phyloP scores from a whole-genome alignment of 768 basidiomycete genomes.

The Tephrocybe sp. region DNA sequence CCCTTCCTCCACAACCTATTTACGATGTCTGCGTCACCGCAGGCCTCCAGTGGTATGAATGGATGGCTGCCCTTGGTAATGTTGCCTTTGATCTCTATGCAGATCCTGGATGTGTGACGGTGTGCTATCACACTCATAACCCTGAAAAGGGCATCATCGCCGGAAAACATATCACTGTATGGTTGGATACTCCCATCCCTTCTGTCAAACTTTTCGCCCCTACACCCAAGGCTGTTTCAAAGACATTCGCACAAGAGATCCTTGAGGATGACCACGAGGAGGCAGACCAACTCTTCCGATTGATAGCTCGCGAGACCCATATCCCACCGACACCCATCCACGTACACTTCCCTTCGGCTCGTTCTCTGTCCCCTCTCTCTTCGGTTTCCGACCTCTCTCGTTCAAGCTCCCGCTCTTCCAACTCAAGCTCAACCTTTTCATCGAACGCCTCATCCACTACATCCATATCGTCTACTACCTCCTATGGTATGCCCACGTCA shows the following conservation, averaged over 20 bases:
- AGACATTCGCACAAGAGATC: constrained; percentile 74
- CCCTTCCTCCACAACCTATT: constrained; percentile 68
- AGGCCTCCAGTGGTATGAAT: constrained; percentile 77
- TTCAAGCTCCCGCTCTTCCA: constrained; percentile 68
- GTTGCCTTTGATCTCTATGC: constrained; percentile 77
- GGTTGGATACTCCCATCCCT: constrained; percentile 50
- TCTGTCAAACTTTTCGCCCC: constrained; percentile 20
- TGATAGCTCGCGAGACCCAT: constrained; percentile 72
- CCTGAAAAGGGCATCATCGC: constrained; percentile 13
- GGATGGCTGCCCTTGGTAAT: constrained; percentile 69
- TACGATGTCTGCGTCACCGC: constrained; percentile 68
- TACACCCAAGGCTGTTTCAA: constrained; percentile 23
- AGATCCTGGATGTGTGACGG: constrained; percentile 75
- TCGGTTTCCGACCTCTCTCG: constrained; percentile 62
- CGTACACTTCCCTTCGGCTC: constrained; percentile 54
- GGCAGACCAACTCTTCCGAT: constrained; percentile 69
- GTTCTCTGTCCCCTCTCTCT: constrained; percentile 59
- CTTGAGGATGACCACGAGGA: constrained; percentile 69
- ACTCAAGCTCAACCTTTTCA: constrained; percentile 65
- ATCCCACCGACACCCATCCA: constrained; percentile 68
- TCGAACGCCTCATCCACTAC: constrained; percentile 49
- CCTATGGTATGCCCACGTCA: constrained; percentile 22
- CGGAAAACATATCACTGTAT: constrained; percentile 56
- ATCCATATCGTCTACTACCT: constrained; percentile 33
- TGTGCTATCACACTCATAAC: constrained; percentile 49